Evolutionary conservation across 257 asterid species (phyloP), one percentile per base, ranked within the genome.

Genomic region (Paulownia fortunei): DNA sequence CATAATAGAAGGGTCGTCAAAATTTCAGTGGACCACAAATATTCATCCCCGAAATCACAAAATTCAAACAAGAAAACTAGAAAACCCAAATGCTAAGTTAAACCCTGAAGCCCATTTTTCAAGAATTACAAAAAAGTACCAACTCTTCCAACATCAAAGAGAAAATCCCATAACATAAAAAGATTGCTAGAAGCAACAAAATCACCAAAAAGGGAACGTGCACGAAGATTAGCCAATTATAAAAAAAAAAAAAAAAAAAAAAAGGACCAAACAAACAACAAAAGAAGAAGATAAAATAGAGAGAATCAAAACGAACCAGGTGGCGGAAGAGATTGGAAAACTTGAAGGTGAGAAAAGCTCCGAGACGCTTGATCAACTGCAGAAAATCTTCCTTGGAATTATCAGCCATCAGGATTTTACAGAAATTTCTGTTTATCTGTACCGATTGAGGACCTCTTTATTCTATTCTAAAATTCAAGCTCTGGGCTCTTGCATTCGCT

Each of bases 351-450:
- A 90, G 85, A 74, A 90, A 85, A 77, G 90, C 87, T 82, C 96
- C 94, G 46, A 94, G 76, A 58, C 97, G 91, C 86, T 89, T 94
- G 82, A 92, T 77, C 83, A 92, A 84, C 77, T 83, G 96, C 72
- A 90, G 34, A 46, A 89, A 78, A 82, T 89, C 97, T 26, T 90
- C 97, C 84, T 83, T 89, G 73, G 95, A 78, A 77, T 86, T 75
- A 82, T 90, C 96, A 72, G 94, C 97, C 98, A 92, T 92, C 78
- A 52, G 56, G 64, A 76, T 32, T 69, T 32, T 6, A n/a, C 41
- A 30, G 12, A 78, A 36, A 68, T 44, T 54, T 36, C 30, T n/a
- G 36, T 23, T 71, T 52, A 32, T 56, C 62, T 30, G 30, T 16
- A 79, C 79, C 49, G 27, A 71, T 79, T 21, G 72, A 59, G 42